A percentile compares a stretch with the other conserved stretches of the same genome.
phyloP scores from a whole-genome alignment of 306 rosid species.

The Pyrus betulifolia region DNA sequence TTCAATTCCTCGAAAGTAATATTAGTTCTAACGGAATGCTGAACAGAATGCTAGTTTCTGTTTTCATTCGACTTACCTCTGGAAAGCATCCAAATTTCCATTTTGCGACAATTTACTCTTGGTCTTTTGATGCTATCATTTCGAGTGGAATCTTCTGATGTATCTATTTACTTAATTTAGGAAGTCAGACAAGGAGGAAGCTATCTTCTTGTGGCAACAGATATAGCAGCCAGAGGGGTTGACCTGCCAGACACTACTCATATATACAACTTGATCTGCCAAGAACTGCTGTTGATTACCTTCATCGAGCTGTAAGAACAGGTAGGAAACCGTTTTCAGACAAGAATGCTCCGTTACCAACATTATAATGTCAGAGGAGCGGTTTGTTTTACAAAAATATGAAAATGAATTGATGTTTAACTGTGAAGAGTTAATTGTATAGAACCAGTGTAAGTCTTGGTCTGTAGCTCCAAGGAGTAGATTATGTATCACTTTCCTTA shows the following conservation, averaged over 20 bases:
- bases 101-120: not conserved
- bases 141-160: not conserved
- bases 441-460: constrained; percentile 12
- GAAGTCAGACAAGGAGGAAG: constrained; percentile 73
- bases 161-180: constrained; percentile 29
- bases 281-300: constrained; percentile 66
- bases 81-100: not conserved
- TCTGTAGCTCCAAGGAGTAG: not conserved
- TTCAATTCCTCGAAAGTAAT: not conserved
- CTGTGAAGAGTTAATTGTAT: constrained; percentile 50
- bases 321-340: constrained; percentile 87
- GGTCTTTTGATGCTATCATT: not conserved
- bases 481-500: not conserved
- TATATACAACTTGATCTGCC: constrained; percentile 86
- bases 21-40: not conserved
- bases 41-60: not conserved
- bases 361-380: constrained; percentile 57
- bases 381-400: constrained; percentile 78
- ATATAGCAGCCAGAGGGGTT: constrained; percentile 86
- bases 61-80: not conserved
- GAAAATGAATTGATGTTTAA: constrained; percentile 72
- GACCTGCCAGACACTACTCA: constrained; percentile 88
- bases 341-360: constrained; percentile 59
- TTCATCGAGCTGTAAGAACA: constrained; percentile 94
- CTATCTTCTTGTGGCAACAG: constrained; percentile 80